Base-by-base conservation (phyloP, 305 asterid genomes). In the Galium porrigens region DNA sequence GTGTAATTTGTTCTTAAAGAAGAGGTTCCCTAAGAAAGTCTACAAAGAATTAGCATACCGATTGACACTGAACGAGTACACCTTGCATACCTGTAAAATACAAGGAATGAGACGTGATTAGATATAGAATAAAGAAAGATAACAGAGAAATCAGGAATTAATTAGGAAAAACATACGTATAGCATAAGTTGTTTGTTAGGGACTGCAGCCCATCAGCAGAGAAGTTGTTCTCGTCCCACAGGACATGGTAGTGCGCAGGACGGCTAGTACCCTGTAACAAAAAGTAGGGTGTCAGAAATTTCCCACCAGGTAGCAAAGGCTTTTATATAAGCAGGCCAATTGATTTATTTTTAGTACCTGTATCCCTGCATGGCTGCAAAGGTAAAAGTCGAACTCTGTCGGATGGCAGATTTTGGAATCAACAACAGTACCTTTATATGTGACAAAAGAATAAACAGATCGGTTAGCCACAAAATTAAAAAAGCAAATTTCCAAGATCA, bases 301-400 rank as follows among this genome's bases (percentile, higher is more conserved):
- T 8, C 14, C 58, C 58, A 52, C 2, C 10, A 52, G 3, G 2
- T 17, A 63, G 10, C 57, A 11, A 8, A 12, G 7, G 1, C 2
- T 0, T 29, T 0, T 27, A 6, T 6, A 12, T 17, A 32, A 29
- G 27, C 18, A 44, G 6, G 39, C 9, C 42, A 46, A 48, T 2
- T 52, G 41, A 11, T 9, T 44, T 39, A 56, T 9, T 58, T 10
- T 15, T 0, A 20, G 29, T 33, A 92, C 97, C 94, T 89, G 88
- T 68, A 94, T 86, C 64, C 99, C 99, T 59, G 97, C 97, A 81
- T 92, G 99, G 73, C 99, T 92, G 79, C 99, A 92, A 10, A 92
- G 90, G 66, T 92, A 92, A 80, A 92, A 92, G 57, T 92, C 97
- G 46, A 92, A 92, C 69, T 92, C 99, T 1, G 99, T 89, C 0